phyloP scores from a whole-genome alignment of 31 red algal genomes.

The Porphyra umbilicalis region DNA sequence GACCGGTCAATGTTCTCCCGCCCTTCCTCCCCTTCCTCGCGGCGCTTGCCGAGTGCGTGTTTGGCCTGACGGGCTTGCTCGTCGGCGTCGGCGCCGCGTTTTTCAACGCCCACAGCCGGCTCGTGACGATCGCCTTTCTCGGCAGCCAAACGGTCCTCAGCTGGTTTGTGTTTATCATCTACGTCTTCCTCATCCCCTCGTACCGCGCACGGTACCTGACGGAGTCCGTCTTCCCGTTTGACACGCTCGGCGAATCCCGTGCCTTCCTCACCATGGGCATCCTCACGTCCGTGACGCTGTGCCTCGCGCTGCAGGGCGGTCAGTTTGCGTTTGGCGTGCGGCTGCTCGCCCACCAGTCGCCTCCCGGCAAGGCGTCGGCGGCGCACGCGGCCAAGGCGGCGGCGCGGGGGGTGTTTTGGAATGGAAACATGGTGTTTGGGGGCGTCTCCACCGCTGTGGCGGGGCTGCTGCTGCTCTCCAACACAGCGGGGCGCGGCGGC shows the following conservation, averaged over 20 bases:
- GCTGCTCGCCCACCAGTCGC: neutral
- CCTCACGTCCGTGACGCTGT: conserved; percentile 48
- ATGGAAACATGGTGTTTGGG: conserved; percentile 24
- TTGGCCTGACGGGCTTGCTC: conserved; percentile 37
- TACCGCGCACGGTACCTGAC: conserved; percentile 20
- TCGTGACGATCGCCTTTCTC: conserved; percentile 21
- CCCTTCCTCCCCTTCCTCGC: conserved; percentile 20
- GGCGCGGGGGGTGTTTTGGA: conserved; percentile 53
- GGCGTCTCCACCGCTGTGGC: conserved; percentile 54
- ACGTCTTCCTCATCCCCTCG: conserved; percentile 37
- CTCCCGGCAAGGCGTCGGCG: neutral
- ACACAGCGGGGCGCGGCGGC: neutral
- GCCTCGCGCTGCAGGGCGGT: conserved; percentile 50
- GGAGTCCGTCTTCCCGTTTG: conserved; percentile 3
- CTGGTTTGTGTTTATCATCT: conserved; percentile 53
- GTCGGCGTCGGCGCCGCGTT: conserved; percentile 24
- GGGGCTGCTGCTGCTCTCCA: conserved; percentile 9
- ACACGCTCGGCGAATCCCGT: conserved; percentile 7
- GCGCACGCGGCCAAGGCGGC: conserved; percentile 1
- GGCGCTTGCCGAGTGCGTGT: conserved; percentile 36
- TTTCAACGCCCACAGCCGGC: conserved; percentile 12
- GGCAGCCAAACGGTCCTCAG: conserved; percentile 22
- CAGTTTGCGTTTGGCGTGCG: conserved; percentile 24
- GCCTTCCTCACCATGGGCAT: conserved; percentile 41
- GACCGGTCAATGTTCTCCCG: neutral